These are phyloP conservation scores for Keqinozyma sinolaborantium DNA, from an alignment of 1,139 yeast species.

Conservation along the genomic window DNA sequence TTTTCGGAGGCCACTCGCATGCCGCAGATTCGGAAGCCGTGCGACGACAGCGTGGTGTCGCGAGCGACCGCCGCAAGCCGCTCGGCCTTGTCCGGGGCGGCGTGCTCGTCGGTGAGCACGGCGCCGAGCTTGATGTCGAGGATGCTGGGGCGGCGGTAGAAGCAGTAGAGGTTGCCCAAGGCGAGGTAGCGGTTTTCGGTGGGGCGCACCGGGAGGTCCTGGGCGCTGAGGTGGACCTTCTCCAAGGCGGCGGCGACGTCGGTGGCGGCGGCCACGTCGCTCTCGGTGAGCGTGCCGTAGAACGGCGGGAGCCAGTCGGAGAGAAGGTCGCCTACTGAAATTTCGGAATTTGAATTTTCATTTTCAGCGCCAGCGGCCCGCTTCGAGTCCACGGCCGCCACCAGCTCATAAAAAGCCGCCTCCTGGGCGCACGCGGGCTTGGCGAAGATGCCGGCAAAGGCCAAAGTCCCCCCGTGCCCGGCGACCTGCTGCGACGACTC, in stretches of 20 bases:
- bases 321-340: conserved; percentile 32
- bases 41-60: conserved; percentile 75
- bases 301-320: conserved; percentile 52
- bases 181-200: conserved; percentile 47
- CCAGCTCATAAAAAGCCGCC: conserved; percentile 59
- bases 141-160: conserved; percentile 64
- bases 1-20: conserved; percentile 52
- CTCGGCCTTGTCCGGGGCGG: conserved; percentile 54
- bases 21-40: conserved; percentile 80
- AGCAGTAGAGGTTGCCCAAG: conserved; percentile 65
- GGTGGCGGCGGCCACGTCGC: conserved; percentile 16
- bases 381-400: conserved; percentile 14
- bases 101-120: conserved; percentile 58
- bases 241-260: conserved; percentile 2
- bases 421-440: conserved; percentile 68
- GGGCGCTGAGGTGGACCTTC: conserved; percentile 3
- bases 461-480: conserved; percentile 82
- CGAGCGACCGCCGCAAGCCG: conserved; percentile 63
- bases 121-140: conserved; percentile 83
- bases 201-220: conserved; percentile 5
- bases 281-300: conserved; percentile 34
- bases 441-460: conserved; percentile 62
- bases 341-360: conserved; percentile 15
- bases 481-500: conserved; percentile 61
- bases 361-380: conserved; percentile 12